Evolutionary conservation across 257 asterid genomes (phyloP), one percentile per base, ranked within the genome.

Genomic region (Datura wrightii): DNA sequence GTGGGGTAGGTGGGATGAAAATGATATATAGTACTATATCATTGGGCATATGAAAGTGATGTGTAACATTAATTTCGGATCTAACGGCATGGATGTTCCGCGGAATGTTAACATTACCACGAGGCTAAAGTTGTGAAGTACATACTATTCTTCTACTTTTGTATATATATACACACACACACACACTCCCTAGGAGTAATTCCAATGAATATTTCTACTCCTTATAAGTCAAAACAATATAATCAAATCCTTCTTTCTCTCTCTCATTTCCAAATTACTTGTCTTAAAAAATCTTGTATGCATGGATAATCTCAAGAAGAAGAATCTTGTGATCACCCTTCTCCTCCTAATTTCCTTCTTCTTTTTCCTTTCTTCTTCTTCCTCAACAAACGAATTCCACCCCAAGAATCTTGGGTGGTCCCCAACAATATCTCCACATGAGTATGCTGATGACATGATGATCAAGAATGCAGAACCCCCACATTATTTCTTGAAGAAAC

Each of bases 61-160:
- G 58, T 86, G 89, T 53, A 56, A 87, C 80, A 87, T 60, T 60
- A 24, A 60, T 60, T 52, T 80, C 87, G 91, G 89, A 88, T 88
- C 91, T 85, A 76, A 82, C 60, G 66, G 86, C 37, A 72, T 59
- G 89, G 56, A 84, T 91, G 92, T 85, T 84, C 86, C 87, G 70
- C 78, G 80, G 90, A 85, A 87, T 88, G 92, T 87, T 87, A 82
- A 88, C 88, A 89, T 31, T 83, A 56, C 81, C 91, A 87, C 86
- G 83, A 85, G 86, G 76, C 44, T 41, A 80, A 53, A 52, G 9
- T 52, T 7, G 46, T 44, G 34, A 60, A 81, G 1, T 65, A 55
- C 6, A 34, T 58, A 80, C 72, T 34, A 62, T 34, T 31, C 5
- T 63, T 14, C 42, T 56, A 55, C n/a, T 41, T 15, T 19, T 24